Evolutionary conservation across 306 rosid species (phyloP).

Genomic region (Castanea mollissima): DNA sequence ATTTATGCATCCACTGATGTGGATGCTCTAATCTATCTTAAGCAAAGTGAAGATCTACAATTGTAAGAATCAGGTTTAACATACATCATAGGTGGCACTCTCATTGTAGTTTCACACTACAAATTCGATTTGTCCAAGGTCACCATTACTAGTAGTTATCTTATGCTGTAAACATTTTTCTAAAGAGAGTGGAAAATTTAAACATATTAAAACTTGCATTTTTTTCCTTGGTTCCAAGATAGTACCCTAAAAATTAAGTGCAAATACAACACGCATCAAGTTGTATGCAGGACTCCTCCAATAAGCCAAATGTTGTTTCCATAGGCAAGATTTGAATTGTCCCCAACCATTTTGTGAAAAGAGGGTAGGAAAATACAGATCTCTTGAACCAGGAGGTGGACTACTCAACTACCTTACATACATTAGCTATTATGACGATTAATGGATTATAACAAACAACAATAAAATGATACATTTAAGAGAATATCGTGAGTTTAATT

Average conservation of each 20-base stretch:
- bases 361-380: slow-evolving; percentile 44
- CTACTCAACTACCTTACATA: slow-evolving; percentile 34
- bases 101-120: too few relatives aligned
- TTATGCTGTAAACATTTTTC: neutral
- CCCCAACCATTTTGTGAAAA: slow-evolving; percentile 56
- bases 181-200: neutral
- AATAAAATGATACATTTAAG: too few relatives aligned
- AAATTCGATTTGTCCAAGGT: too few relatives aligned
- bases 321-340: slow-evolving; percentile 47
- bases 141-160: too few relatives aligned
- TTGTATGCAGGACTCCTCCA: slow-evolving; percentile 46
- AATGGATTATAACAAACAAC: too few relatives aligned
- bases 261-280: slow-evolving; percentile 28
- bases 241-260: slow-evolving; percentile 27
- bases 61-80: too few relatives aligned
- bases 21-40: too few relatives aligned
- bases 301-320: slow-evolving; percentile 46
- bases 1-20: too few relatives aligned
- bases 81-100: too few relatives aligned
- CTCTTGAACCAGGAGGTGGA: slow-evolving; percentile 51
- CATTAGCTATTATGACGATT: too few relatives aligned
- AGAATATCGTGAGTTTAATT: too few relatives aligned
- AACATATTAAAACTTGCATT: slow-evolving; percentile 12
- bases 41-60: too few relatives aligned
- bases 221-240: slow-evolving; percentile 36